Conservation (phyloP, 106 monocot species). For the Triglochin maritima region DNA sequence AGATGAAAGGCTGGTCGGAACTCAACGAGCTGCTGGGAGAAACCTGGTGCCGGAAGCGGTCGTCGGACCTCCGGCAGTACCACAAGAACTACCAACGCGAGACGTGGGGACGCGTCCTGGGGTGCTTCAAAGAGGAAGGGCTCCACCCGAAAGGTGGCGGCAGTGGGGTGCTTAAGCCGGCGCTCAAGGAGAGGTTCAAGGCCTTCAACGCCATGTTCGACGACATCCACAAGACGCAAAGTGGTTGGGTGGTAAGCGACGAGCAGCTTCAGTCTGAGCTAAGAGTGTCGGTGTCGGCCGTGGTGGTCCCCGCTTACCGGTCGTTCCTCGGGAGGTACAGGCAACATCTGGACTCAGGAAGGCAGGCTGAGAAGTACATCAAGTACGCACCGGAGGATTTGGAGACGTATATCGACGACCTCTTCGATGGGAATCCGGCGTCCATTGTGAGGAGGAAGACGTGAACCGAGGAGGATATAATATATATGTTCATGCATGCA, state of each 20-base stretch:
- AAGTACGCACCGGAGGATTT: constrained; percentile 24
- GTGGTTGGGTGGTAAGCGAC: constrained; percentile 20
- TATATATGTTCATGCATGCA: too few relatives aligned
- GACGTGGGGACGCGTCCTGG: constrained; percentile 19
- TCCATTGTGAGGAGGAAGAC: constrained; percentile 9
- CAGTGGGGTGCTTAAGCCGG: constrained; percentile 11
- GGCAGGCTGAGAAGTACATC: constrained; percentile 26
- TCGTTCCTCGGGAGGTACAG: constrained; percentile 21
- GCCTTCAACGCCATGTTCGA: constrained; percentile 23
- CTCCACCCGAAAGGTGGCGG: constrained; percentile 7
- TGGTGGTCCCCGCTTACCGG: constrained; percentile 23
- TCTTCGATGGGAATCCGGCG: constrained; percentile 19
- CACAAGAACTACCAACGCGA: constrained; percentile 33
- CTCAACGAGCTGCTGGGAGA: constrained; percentile 28
- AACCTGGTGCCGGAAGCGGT: constrained; percentile 15
- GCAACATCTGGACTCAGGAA: constrained; percentile 17
- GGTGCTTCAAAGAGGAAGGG: constrained; percentile 22
- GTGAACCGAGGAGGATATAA: neutral
- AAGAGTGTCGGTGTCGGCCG: constrained; percentile 22
- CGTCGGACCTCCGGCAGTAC: constrained; percentile 15
- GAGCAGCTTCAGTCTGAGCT: constrained; percentile 28
- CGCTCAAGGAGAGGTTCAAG: constrained; percentile 27
- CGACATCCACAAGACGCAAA: constrained; percentile 26
- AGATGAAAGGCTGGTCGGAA: constrained; percentile 42
- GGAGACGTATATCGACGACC: constrained; percentile 18